These are phyloP conservation scores for Pseudogymnoascus sp. DNA, from an alignment of 2,329 filamentous ascomycete genomes.

Conservation along the genomic window DNA sequence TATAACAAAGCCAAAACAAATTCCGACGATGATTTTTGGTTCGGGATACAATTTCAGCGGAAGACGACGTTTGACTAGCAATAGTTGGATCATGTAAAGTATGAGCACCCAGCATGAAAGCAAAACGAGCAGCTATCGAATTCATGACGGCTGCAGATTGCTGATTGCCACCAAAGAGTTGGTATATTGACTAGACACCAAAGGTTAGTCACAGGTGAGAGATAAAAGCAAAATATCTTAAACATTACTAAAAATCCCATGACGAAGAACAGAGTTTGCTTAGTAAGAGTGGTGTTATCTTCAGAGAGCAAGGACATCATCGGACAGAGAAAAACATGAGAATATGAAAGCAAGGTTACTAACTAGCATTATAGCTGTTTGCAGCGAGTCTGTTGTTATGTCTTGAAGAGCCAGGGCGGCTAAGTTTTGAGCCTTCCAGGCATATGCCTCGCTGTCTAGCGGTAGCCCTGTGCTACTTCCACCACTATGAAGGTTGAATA, in stretches of 20 bases:
- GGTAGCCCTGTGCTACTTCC: slow-evolving; percentile 14
- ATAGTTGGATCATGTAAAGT: neutral
- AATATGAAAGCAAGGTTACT: slow-evolving; percentile 21
- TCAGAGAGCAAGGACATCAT: neutral
- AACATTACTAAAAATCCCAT: neutral
- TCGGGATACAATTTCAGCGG: neutral
- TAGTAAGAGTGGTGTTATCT: neutral
- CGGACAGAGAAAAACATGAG: neutral
- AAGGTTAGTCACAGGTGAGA: neutral
- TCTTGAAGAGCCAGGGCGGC: slow-evolving; percentile 40
- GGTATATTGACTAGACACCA: neutral
- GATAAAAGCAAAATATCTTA: neutral
- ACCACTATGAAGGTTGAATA: slow-evolving; percentile 21
- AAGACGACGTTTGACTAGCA: neutral
- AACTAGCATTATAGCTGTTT: slow-evolving; percentile 45
- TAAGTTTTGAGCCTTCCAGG: slow-evolving; percentile 37
- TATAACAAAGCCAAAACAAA: slow-evolving; percentile 51
- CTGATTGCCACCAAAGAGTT: neutral
- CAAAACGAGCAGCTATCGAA: neutral
- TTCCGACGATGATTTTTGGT: slow-evolving; percentile 30
- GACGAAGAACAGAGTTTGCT: neutral
- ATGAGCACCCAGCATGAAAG: neutral
- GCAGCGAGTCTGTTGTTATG: slow-evolving; percentile 38
- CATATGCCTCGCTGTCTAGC: slow-evolving; percentile 38
- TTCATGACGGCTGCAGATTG: neutral